These are phyloP conservation scores for Dryadomyces sulphureus DNA, from an alignment of 2,329 filamentous ascomycete genomes.

Conservation along the genomic window DNA sequence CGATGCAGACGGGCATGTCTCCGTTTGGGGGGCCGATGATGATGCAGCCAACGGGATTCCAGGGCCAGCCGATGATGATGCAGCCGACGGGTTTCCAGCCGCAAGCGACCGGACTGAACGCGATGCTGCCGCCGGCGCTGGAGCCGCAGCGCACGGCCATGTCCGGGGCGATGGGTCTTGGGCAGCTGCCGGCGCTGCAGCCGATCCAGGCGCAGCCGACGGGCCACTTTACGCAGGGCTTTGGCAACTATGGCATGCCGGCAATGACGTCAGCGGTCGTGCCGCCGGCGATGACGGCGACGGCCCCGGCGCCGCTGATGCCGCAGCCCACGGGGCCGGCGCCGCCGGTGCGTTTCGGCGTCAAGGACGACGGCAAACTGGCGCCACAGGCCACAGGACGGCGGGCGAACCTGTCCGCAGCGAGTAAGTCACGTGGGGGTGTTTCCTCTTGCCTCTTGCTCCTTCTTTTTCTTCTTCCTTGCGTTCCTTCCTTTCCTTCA, in stretches of 20 bases:
- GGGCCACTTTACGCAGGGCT: conserved; percentile 36
- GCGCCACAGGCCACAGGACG: conserved; percentile 75
- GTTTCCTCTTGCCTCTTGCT: background rate
- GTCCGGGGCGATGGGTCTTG: conserved; percentile 12
- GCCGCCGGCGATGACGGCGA: conserved; percentile 37
- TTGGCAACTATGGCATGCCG: conserved; percentile 20
- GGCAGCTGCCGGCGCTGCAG: conserved; percentile 40
- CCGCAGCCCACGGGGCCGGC: conserved; percentile 76
- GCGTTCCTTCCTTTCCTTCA: no score
- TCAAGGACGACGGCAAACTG: conserved; percentile 55
- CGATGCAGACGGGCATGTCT: conserved; percentile 15
- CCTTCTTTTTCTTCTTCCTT: no score
- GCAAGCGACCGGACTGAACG: conserved; percentile 39
- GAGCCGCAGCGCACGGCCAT: conserved; percentile 46
- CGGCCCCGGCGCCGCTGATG: conserved; percentile 45
- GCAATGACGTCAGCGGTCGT: conserved; percentile 25
- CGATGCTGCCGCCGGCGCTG: conserved; percentile 41
- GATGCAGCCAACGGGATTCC: conserved; percentile 50
- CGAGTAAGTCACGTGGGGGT: conserved; percentile 60
- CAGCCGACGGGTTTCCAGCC: conserved; percentile 49
- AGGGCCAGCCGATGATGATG: conserved; percentile 28
- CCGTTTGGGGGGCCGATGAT: conserved; percentile 27
- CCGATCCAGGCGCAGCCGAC: conserved; percentile 66
- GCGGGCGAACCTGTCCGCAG: conserved; percentile 81
- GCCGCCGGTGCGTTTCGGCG: conserved; percentile 79